Percentiles rank a stretch among this genome's conserved stretches.
These are phyloP conservation scores for Paramecium primaurelia DNA, from an alignment of 73 alveolate genomes.

Conservation along the genomic window DNA sequence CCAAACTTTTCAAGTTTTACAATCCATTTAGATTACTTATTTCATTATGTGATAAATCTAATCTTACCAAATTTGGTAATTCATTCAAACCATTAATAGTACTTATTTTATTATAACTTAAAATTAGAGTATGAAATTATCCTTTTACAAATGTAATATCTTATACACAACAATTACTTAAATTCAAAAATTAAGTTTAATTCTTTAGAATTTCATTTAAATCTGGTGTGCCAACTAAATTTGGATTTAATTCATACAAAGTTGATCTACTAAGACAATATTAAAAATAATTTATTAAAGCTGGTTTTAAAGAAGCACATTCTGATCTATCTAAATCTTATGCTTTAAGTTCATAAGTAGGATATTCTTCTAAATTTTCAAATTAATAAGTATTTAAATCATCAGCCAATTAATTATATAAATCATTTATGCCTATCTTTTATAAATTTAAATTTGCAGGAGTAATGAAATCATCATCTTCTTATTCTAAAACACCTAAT, in stretches of 20 bases:
- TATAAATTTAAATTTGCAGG: slow-evolving; percentile 29
- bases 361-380: slow-evolving; percentile 62
- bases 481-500: slow-evolving; percentile 48
- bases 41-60: slow-evolving; percentile 87
- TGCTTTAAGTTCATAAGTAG: slow-evolving; percentile 60
- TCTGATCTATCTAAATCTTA: slow-evolving; percentile 76
- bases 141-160: slow-evolving; percentile 20
- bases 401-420: slow-evolving; percentile 46
- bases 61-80: slow-evolving; percentile 79
- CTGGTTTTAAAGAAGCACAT: slow-evolving; percentile 70
- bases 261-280: slow-evolving; percentile 62
- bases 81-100: slow-evolving; percentile 78
- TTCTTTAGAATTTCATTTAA: slow-evolving; percentile 34
- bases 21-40: slow-evolving; percentile 86
- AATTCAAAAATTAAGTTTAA: not conserved
- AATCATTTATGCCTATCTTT: slow-evolving; percentile 18
- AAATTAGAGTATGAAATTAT: slow-evolving; percentile 68
- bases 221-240: slow-evolving; percentile 35
- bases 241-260: slow-evolving; percentile 55
- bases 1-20: slow-evolving; percentile 68
- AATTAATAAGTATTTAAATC: slow-evolving; percentile 54
- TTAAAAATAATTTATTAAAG: slow-evolving; percentile 63
- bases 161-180: not conserved
- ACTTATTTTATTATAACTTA: slow-evolving; percentile 84
- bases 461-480: slow-evolving; percentile 57